Evolutionary conservation across 441 rosid species (phyloP).

Genomic region (Populus tomentosa): DNA sequence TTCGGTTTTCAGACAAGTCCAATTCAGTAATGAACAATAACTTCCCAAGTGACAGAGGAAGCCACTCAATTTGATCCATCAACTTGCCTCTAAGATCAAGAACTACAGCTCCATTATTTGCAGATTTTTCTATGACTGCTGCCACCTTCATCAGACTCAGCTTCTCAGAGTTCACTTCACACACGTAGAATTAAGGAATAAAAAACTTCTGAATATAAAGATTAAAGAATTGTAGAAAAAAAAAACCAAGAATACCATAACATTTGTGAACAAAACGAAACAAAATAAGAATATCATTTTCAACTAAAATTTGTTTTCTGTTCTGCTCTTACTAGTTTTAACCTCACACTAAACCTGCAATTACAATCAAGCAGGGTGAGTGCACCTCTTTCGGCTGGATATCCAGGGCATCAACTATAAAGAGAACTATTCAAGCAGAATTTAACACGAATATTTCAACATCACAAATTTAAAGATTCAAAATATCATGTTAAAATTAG

Average conservation of each 20-base stretch:
- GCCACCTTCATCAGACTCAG: slow-evolving; percentile 56
- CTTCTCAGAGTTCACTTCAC: slow-evolving; percentile 34
- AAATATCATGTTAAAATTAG: background rate
- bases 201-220: too few relatives aligned
- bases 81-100: slow-evolving; percentile 62
- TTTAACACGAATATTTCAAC: background rate
- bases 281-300: background rate
- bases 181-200: background rate
- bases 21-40: slow-evolving; percentile 38
- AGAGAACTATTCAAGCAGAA: background rate
- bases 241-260: background rate
- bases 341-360: background rate
- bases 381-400: background rate
- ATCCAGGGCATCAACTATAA: background rate
- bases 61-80: slow-evolving; percentile 65
- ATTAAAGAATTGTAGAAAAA: background rate
- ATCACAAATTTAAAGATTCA: background rate
- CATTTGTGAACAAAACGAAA: background rate
- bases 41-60: slow-evolving; percentile 59
- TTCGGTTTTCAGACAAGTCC: slow-evolving; percentile 52
- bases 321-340: background rate
- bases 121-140: slow-evolving; percentile 48
- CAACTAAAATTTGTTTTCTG: background rate
- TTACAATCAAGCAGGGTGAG: background rate
- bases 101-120: slow-evolving; percentile 33